Base-by-base conservation (phyloP, 2,329 filamentous ascomycete species). In the Pochonia chlamydosporia region DNA sequence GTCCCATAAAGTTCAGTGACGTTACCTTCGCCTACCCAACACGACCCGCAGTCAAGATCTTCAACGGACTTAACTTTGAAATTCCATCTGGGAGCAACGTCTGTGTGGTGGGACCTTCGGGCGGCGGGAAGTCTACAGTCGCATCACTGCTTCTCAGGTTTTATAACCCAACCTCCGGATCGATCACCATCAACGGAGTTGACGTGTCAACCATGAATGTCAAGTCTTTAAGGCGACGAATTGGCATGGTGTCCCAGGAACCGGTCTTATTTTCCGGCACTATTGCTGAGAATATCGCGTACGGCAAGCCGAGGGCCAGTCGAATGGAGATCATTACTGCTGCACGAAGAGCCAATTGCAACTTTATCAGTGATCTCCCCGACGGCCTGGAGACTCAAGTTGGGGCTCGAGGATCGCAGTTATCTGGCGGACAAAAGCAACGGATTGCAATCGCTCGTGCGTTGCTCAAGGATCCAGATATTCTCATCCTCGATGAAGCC, bases 401-500 rank as follows among this genome's bases (percentile, higher is more conserved):
- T 25, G 95, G 95, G 46, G 87, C 92, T 14, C 81, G 93, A 54
- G 93, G 93, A 28, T 91, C 92, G 2, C 92, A 97, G 66, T 78
- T 99, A 1, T 96, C 90, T 8, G 93, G 93, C 44, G 93, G 93
- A 0, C 93, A 99, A 68, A 97, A 97, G 70, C 93, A 99, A 67
- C 85, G 93, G 53, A 97, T 99, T 59, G 93, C 93, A 31, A 99
- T 99, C 64, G 93, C 93, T 5, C 82, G 95, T 46, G 93, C 93
- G 11, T 76, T 99, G 24, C 83, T 99, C 57, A 97, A 97, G 68
- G 82, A 96, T 53, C 95, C 95, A 0, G 93, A 99, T 68, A 97
- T 99, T 53, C 74, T 99, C 24, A 95, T 99, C 51, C 79, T 99
- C 1, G 93, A 99, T 61, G 93, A 99, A 74, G 88, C 95, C 16